phyloP scores from a whole-genome alignment of 345 rosid species.

The Pugionium cornutum region DNA sequence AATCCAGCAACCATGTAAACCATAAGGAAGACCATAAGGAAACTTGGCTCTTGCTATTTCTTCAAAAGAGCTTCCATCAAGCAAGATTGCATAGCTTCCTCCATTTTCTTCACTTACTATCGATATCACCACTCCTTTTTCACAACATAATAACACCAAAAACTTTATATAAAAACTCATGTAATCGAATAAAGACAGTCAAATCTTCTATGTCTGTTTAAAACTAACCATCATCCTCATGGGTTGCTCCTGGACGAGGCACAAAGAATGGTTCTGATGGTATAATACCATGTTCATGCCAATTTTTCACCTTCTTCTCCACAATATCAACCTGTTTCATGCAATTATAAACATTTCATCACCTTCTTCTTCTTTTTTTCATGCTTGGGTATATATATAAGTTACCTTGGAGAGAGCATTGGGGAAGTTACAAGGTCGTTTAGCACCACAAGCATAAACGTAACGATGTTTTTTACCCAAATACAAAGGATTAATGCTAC shows the following conservation, averaged over 20 bases:
- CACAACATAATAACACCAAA: constrained; percentile 16
- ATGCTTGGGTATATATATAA: not conserved
- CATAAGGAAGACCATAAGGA: constrained; percentile 93
- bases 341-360: not conserved
- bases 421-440: constrained; percentile 94
- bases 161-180: no score
- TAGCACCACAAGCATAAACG: constrained; percentile 91
- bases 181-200: not conserved
- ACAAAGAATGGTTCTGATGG: constrained; percentile 96
- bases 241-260: constrained; percentile 75
- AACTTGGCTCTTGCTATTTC: constrained; percentile 94
- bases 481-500: constrained; percentile 76
- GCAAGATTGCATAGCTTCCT: constrained; percentile 71
- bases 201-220: not conserved
- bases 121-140: constrained; percentile 85
- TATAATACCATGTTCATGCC: constrained; percentile 75
- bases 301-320: constrained; percentile 72
- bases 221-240: constrained; percentile 89
- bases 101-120: constrained; percentile 79
- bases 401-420: constrained; percentile 89
- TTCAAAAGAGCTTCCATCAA: constrained; percentile 80
- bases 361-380: no score
- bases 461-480: constrained; percentile 77
- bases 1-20: constrained; percentile 96
- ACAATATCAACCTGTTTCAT: constrained; percentile 69